Percentiles rank a stretch among this genome's conserved stretches.
phyloP scores from a whole-genome alignment of 2,329 filamentous ascomycete species.

The Ophiostoma piceae region DNA sequence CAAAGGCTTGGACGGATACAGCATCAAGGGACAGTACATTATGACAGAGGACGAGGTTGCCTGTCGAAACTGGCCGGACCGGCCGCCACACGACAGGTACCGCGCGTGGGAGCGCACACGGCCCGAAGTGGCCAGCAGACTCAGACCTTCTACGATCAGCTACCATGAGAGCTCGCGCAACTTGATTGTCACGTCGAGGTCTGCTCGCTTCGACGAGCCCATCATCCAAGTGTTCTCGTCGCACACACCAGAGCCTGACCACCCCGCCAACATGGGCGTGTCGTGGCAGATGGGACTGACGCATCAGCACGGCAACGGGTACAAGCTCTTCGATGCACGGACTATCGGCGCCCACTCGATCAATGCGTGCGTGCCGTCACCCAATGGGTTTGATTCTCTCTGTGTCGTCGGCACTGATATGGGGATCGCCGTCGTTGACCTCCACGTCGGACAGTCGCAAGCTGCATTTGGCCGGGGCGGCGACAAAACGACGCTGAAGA shows the following conservation, averaged over 20 bases:
- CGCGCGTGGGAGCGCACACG: constrained; percentile 4
- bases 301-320: background rate
- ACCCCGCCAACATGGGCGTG: background rate
- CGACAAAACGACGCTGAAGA: background rate
- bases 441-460: background rate
- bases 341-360: background rate
- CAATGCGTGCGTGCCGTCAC: constrained; percentile 13
- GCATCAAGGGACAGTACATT: constrained; percentile 40
- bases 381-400: background rate
- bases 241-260: background rate
- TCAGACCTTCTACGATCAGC: constrained; percentile 44
- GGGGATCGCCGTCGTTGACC: background rate
- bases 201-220: constrained; percentile 22
- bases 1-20: background rate
- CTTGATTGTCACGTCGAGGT: constrained; percentile 40
- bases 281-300: background rate
- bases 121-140: constrained; percentile 18
- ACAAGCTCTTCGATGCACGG: too few species aligned
- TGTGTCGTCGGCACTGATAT: constrained; percentile 2
- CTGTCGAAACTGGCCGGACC: background rate
- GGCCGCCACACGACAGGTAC: background rate
- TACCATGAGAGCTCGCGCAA: constrained; percentile 42
- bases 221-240: constrained; percentile 19
- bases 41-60: constrained; percentile 37
- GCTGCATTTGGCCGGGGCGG: background rate